Evolutionary conservation across 192 early-diverging fungal species (phyloP).

Genomic region (Oehlia diaphana): DNA sequence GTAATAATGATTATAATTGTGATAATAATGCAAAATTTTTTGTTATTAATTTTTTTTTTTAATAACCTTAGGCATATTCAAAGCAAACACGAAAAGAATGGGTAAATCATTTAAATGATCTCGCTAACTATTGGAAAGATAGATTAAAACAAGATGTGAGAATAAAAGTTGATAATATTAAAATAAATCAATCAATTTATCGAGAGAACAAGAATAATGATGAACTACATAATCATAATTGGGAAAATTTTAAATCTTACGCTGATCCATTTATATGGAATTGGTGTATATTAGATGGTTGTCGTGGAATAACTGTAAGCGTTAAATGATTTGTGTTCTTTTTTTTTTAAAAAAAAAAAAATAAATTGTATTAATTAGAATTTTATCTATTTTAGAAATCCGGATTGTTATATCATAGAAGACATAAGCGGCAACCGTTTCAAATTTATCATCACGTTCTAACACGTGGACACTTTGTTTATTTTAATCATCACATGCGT

Average conservation of each 20-base stretch:
- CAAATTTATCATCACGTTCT: not conserved
- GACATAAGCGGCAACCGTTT: not conserved
- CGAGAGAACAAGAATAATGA: constrained; percentile 4
- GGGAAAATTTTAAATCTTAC: not conserved
- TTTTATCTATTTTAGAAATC: not conserved
- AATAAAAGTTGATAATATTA: constrained; percentile 25
- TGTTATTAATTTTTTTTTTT: no score
- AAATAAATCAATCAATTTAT: constrained; percentile 29
- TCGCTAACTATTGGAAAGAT: constrained; percentile 34
- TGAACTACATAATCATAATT: not conserved
- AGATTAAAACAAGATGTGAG: constrained; percentile 31
- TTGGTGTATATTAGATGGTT: not conserved
- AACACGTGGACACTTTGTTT: not conserved
- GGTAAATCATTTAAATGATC: not conserved
- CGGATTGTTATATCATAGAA: not conserved
- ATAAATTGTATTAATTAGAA: not conserved
- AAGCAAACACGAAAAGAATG: not conserved
- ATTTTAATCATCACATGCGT: not conserved
- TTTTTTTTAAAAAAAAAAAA: not conserved
- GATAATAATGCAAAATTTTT: no score
- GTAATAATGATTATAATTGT: not conserved
- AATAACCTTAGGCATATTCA: constrained; percentile 2
- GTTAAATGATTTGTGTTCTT: not conserved
- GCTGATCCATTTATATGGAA: not conserved
- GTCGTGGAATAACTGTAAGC: not conserved